Conservation (phyloP, 768 basidiomycete genomes). For the Trichaptum fuscoviolaceum region DNA sequence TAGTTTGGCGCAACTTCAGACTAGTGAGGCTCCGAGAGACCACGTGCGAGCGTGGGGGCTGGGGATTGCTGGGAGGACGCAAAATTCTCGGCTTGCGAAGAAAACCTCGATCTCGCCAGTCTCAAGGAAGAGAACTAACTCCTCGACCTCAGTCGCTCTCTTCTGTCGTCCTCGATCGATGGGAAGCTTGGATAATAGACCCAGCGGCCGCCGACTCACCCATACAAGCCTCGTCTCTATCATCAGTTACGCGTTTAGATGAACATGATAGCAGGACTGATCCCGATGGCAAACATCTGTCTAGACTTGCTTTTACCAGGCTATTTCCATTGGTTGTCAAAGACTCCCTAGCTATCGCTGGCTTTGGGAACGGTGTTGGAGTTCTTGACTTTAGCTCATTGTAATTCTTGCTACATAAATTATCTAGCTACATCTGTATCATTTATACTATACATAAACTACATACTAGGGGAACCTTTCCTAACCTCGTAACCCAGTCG, state of each 20-base stretch:
- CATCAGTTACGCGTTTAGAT: slow-evolving; percentile 32
- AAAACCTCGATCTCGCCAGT: slow-evolving; percentile 38
- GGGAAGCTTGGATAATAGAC: slow-evolving; percentile 83
- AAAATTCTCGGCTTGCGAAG: slow-evolving; percentile 67
- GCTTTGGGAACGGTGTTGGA: slow-evolving; percentile 76
- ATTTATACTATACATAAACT: not conserved
- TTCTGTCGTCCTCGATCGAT: slow-evolving; percentile 62
- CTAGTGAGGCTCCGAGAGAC: slow-evolving; percentile 24
- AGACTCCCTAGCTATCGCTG: slow-evolving; percentile 52
- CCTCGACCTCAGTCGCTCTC: slow-evolving; percentile 20
- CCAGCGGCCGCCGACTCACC: slow-evolving; percentile 33
- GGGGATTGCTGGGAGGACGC: slow-evolving; percentile 57
- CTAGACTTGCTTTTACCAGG: slow-evolving; percentile 77
- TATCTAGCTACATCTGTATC: slow-evolving; percentile 1
- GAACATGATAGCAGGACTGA: slow-evolving; percentile 14
- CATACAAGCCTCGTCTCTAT: slow-evolving; percentile 47
- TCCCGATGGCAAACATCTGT: slow-evolving; percentile 23
- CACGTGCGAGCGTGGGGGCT: slow-evolving; percentile 69
- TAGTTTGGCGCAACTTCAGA: slow-evolving; percentile 11
- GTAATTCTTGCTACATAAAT: slow-evolving; percentile 4
- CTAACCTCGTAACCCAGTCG: too few relatives aligned
- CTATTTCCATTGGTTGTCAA: slow-evolving; percentile 54
- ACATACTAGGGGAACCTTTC: slow-evolving; percentile 1
- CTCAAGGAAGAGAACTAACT: slow-evolving; percentile 8
- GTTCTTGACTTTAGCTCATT: slow-evolving; percentile 33